A percentile compares a stretch with the other conserved stretches of the same genome.
These are phyloP conservation scores for Pichia sporocuriosa DNA, from an alignment of 805 yeast genomes.

Conservation along the genomic window DNA sequence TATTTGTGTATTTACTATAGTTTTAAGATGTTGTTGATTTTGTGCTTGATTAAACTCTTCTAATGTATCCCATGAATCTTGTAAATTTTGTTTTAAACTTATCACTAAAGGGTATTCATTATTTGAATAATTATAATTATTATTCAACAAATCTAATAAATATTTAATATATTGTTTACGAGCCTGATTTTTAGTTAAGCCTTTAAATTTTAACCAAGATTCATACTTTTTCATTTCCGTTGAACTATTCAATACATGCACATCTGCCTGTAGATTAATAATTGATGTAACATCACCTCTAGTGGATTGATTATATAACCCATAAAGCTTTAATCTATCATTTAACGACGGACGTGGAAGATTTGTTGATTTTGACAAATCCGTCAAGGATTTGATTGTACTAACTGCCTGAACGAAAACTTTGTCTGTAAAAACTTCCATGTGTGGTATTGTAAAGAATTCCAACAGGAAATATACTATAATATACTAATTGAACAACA, in stretches of 20 bases:
- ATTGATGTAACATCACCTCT: slow-evolving; percentile 79
- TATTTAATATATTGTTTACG: slow-evolving; percentile 62
- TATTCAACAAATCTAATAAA: slow-evolving; percentile 65
- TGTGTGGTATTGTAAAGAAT: neutral
- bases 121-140: slow-evolving; percentile 58
- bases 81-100: slow-evolving; percentile 47
- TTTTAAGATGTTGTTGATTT: neutral
- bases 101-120: slow-evolving; percentile 55
- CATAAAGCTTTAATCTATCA: slow-evolving; percentile 62
- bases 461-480: too few relatives aligned
- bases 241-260: slow-evolving; percentile 43
- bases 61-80: slow-evolving; percentile 64
- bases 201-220: slow-evolving; percentile 76
- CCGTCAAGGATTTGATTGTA: slow-evolving; percentile 66
- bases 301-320: slow-evolving; percentile 83
- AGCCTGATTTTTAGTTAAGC: slow-evolving; percentile 62
- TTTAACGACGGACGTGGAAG: slow-evolving; percentile 75
- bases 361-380: slow-evolving; percentile 53
- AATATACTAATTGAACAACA: too few relatives aligned
- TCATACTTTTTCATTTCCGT: slow-evolving; percentile 76
- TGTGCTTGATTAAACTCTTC: slow-evolving; percentile 1
- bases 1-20: neutral
- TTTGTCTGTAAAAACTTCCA: slow-evolving; percentile 21
- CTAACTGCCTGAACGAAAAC: slow-evolving; percentile 79
- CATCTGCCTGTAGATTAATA: slow-evolving; percentile 59